Conservation (phyloP, 2,329 filamentous ascomycete species). For the Aspergillus udagawae region DNA sequence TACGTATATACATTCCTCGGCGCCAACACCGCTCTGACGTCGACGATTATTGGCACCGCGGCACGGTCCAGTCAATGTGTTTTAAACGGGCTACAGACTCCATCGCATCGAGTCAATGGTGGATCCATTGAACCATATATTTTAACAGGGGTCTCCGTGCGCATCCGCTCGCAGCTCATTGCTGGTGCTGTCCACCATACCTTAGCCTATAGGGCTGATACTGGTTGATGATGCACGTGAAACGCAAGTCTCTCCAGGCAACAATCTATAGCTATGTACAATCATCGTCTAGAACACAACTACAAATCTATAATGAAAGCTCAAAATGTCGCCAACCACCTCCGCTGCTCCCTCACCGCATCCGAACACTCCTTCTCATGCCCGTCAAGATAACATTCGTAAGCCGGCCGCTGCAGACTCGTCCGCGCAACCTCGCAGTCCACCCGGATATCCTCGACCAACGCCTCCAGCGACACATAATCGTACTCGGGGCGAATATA, state of each 20-base stretch:
- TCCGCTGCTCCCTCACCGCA: slow-evolving; percentile 26
- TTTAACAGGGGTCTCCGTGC: neutral
- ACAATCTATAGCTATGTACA: neutral
- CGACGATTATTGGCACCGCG: slow-evolving; percentile 15
- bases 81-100: neutral
- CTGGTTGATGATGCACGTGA: neutral
- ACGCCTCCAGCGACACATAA: slow-evolving; percentile 75
- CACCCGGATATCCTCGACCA: slow-evolving; percentile 81
- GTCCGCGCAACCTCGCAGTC: slow-evolving; percentile 79
- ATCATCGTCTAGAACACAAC: neutral
- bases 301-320: neutral
- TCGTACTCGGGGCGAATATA: slow-evolving; percentile 88
- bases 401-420: slow-evolving; percentile 67
- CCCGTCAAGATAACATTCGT: slow-evolving; percentile 41
- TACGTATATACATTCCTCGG: neutral
- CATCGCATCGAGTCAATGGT: neutral
- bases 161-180: neutral
- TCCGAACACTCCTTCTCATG: slow-evolving; percentile 26
- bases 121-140: neutral
- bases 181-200: too few relatives aligned
- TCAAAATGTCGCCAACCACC: slow-evolving; percentile 34
- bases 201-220: neutral
- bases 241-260: neutral
- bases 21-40: slow-evolving; percentile 15
- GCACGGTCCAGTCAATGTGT: neutral